phyloP scores from a whole-genome alignment of 495 filamentous ascomycete species.

The Trichoderma asperelloides region DNA sequence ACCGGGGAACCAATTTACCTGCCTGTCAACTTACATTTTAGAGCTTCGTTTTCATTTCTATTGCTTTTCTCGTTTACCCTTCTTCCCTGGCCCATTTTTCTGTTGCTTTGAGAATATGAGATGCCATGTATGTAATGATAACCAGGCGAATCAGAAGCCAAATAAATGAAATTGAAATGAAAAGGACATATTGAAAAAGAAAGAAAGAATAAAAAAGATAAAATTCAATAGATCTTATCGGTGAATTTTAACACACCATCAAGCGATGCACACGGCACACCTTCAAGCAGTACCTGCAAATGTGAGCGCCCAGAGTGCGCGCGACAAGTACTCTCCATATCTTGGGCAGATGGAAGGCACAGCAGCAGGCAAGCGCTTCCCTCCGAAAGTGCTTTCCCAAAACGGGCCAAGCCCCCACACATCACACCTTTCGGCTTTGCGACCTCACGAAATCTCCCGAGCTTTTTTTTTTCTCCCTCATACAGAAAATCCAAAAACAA shows the following conservation, averaged over 20 bases:
- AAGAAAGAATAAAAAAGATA: neutral
- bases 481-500: neutral
- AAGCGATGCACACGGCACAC: neutral
- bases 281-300: neutral
- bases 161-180: neutral
- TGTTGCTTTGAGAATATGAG: neutral
- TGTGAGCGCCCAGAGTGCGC: neutral
- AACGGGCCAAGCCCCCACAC: slow-evolving; percentile 5
- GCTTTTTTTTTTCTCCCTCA: slow-evolving; percentile 6
- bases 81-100: neutral
- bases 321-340: neutral
- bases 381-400: slow-evolving; percentile 6
- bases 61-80: neutral
- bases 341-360: neutral
- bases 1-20: neutral
- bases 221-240: neutral
- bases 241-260: neutral
- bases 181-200: neutral
- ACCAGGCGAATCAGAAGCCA: neutral
- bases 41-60: neutral
- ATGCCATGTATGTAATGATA: neutral
- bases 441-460: slow-evolving; percentile 11
- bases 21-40: neutral
- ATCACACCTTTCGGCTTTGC: slow-evolving; percentile 8
- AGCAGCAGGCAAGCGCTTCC: neutral